Evolutionary conservation across 2,329 filamentous ascomycete species (phyloP).

Genomic region (Botrytis aclada): DNA sequence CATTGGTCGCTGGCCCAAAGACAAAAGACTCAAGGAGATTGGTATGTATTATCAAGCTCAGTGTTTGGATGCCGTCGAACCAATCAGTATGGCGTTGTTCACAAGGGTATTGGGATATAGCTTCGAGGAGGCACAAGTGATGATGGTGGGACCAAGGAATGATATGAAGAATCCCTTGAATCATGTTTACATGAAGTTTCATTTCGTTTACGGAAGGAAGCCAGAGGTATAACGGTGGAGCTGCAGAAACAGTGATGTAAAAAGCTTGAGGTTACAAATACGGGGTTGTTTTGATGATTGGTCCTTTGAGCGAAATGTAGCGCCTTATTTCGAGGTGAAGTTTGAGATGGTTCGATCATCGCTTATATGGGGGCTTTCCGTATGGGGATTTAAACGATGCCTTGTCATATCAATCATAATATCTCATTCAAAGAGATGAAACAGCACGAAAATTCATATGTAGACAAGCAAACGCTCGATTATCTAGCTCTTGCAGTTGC

Average conservation of each 20-base stretch:
- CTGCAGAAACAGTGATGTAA: not conserved
- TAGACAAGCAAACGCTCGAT: not conserved
- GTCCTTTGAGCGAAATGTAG: not conserved
- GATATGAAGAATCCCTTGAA: slow-evolving; percentile 43
- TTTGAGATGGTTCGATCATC: not conserved
- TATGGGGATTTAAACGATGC: not conserved
- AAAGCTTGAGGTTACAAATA: not conserved
- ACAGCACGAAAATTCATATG: not conserved
- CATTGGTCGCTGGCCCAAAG: slow-evolving; percentile 51
- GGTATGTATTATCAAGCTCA: slow-evolving; percentile 20
- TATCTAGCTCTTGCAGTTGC: not conserved
- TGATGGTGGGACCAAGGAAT: slow-evolving; percentile 46
- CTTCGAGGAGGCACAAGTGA: slow-evolving; percentile 47
- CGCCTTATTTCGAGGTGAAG: not conserved
- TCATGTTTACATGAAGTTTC: slow-evolving; percentile 53
- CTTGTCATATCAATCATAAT: not conserved
- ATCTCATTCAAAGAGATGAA: not conserved
- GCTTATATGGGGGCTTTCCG: not conserved
- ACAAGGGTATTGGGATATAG: slow-evolving; percentile 49
- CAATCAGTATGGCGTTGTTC: slow-evolving; percentile 36
- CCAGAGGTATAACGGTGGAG: not conserved
- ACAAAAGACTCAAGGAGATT: slow-evolving; percentile 20
- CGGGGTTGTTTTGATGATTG: not conserved
- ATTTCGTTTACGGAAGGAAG: slow-evolving; percentile 43
- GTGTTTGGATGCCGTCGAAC: slow-evolving; percentile 17